A percentile compares a stretch with the other conserved stretches of the same genome.
These are phyloP conservation scores for Starmerella scarabaei DNA, from an alignment of 805 yeast genomes.

Conservation along the genomic window DNA sequence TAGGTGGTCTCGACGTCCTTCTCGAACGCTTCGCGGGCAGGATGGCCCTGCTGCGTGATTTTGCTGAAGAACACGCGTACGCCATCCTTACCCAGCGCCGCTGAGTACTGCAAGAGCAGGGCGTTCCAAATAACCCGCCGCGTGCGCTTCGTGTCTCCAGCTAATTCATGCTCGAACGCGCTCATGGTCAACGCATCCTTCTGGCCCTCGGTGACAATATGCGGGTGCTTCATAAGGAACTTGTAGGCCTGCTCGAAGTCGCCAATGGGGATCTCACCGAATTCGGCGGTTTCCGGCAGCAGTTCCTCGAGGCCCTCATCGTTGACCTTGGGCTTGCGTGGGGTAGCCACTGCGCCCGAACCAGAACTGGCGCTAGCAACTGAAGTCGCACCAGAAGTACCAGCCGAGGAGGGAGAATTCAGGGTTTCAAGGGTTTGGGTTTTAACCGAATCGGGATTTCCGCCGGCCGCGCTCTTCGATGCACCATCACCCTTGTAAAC, in stretches of 20 bases:
- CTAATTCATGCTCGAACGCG: conserved; percentile 73
- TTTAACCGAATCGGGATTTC: conserved; percentile 19
- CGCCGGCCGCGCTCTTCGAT: conserved; percentile 21
- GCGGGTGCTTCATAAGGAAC: conserved; percentile 42
- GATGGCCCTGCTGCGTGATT: conserved; percentile 39
- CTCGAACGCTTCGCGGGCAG: conserved; percentile 56
- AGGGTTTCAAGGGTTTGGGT: conserved; percentile 27
- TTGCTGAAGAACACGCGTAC: conserved; percentile 57
- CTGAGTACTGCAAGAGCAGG: conserved; percentile 60
- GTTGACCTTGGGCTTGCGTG: conserved; percentile 14
- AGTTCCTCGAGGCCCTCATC: conserved; percentile 27
- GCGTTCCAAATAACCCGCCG: conserved; percentile 68
- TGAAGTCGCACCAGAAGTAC: neutral
- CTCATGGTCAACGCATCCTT: conserved; percentile 88
- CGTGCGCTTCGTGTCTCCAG: conserved; percentile 42
- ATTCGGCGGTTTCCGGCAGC: conserved; percentile 51
- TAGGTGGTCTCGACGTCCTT: conserved; percentile 65
- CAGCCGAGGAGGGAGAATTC: conserved; percentile 18
- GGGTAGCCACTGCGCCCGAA: too few relatives aligned
- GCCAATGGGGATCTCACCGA: conserved; percentile 42
- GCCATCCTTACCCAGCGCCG: conserved; percentile 31
- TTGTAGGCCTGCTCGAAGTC: conserved; percentile 40
- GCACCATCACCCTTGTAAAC: conserved; percentile 43
- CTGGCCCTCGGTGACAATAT: conserved; percentile 67
- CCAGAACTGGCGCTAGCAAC: too few relatives aligned